Base-by-base conservation (phyloP, 2,329 filamentous ascomycete genomes). In the Epichloe bromicola region DNA sequence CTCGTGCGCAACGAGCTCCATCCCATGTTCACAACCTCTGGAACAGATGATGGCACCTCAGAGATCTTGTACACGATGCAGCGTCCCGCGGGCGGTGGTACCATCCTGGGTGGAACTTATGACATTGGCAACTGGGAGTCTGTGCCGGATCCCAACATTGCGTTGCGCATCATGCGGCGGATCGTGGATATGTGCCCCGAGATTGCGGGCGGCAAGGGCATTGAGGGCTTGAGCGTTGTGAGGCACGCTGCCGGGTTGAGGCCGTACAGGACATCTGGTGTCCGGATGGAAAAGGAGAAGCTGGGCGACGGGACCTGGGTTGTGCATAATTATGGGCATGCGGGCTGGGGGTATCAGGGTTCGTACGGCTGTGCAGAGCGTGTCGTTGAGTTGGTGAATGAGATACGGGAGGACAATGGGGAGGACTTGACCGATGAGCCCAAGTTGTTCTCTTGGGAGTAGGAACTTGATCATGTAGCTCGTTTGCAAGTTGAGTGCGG, bases 31-130 rank as follows among this genome's bases (percentile, higher is more conserved):
- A 76, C 76, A 6, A 74, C 78, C 14, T 88, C 84, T 11, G 85
- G 86, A 41, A 85, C 81, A 0, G 84, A 88, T 47, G 86, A 93
- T 59, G 83, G 79, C 2, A 70, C 74, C 0, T 82, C 84, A 36
- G 89, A 95, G 66, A 71, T 83, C 4, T 71, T 79, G 52, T 96
- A 96, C 64, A 75, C 86, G 46, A 95, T 96, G 89, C 82, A 81
- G 60, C 78, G 90, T 30, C 86, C 89, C 1, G 76, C 75, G 0
- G 78, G 78, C n/a, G 90, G 89, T 19, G 90, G 90, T 11, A 93
- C 87, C 0, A 75, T 95, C 41, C 71, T 95, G 2, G 90, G 89
- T n/a, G 90, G 90, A 2, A 91, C 83, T 45, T 86, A 94, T 60
- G 83, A 89, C 64, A 79, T 84, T 59, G 76, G 82, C 30, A 85